Evolutionary conservation across 2,329 filamentous ascomycete genomes (phyloP), one percentile per base, ranked within the genome.

Genomic region (Penicillium nordicum): DNA sequence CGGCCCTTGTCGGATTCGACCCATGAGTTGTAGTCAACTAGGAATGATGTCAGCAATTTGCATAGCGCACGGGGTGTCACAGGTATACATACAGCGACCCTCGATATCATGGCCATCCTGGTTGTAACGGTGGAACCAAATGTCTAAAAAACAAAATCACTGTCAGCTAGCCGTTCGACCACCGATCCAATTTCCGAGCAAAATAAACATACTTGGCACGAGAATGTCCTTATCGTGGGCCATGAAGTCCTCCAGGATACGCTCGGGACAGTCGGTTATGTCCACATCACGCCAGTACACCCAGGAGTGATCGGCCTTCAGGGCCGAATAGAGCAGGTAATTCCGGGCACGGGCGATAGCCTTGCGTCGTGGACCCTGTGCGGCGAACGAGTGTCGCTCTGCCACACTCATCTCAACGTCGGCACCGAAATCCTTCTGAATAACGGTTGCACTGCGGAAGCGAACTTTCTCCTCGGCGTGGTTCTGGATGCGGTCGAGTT

Each of bases 11-110:
- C 88, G 10, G 93, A 93, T 78, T 99, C 94, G 66, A 96, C 84
- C 94, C 94, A 99, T 1, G 94, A 97, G 77, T 99, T 99, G 80
- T 99, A 99, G 74, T 99, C 94, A 71, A 97, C 90, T 94, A 59
- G 36, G 34, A 23, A 9, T 21, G 21, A 53, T 18, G 56, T 73
- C 62, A 71, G 64, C 50, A 63, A 53, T 61, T 42, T 32, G 34
- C 30, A n/a, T 23, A 12, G 50, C 25, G 30, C 41, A 45, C 21
- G 50, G 46, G 32, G 21, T 29, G 9, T 23, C 37, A 16, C 16
- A 16, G 10, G 44, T 18, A 42, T 51, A 80, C 88, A 78, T 80
- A 94, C 90, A 99, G 82, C 90, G 87, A 62, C 94, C 94, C 78
- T 99, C 94, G 65, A 97, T 93, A 71, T 99, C 93, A 50, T 82